Evolutionary conservation across 1,284 basidiomycete genomes (phyloP), one percentile per base, ranked within the genome.

Genomic region (Ganoderma leucocontextum): DNA sequence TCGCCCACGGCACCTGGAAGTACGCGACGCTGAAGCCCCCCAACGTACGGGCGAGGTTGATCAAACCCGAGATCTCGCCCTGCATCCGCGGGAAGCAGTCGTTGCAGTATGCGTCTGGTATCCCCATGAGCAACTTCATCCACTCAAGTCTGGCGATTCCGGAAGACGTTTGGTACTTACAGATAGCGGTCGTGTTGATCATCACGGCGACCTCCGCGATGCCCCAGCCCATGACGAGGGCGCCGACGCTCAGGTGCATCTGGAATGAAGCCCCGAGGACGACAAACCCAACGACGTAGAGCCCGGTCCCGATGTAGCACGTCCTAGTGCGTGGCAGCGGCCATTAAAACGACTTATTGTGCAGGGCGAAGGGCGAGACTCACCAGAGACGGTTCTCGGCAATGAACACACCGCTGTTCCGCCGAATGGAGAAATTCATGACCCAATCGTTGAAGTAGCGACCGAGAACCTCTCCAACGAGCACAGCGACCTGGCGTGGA

Each of bases 331-430:
- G 15, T 29, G 61, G n/a, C 29, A 35, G 35, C 9, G 19, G 44
- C 19, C 60, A 22, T 17, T 9, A n/a, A 17, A 9, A 7, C 1
- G 3, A 38, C 19, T 17, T n/a, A n/a, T 22, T 22, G 29, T 29
- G 29, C 29, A 25, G 10, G n/a, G n/a, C 22, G 8, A 12, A 25
- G 4, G 36, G 2, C 33, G 12, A 25, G 19, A 78, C 84, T 35
- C 69, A 89, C 91, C 91, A 91, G 8, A 92, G 80, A 52, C 91
- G 88, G 72, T 79, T 85, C 76, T 93, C 91, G 6, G 92, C 89
- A 73, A 90, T 86, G 78, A 93, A 93, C 41, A 93, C 87, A 70
- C 91, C 91, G 0, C 83, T 82, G 76, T 91, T 90, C 25, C 87
- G 80, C 60, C 83, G 81, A 72, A 91, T 87, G 62, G 81, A 84